phyloP scores from a whole-genome alignment of 441 rosid species.

The Populus hybrid region DNA sequence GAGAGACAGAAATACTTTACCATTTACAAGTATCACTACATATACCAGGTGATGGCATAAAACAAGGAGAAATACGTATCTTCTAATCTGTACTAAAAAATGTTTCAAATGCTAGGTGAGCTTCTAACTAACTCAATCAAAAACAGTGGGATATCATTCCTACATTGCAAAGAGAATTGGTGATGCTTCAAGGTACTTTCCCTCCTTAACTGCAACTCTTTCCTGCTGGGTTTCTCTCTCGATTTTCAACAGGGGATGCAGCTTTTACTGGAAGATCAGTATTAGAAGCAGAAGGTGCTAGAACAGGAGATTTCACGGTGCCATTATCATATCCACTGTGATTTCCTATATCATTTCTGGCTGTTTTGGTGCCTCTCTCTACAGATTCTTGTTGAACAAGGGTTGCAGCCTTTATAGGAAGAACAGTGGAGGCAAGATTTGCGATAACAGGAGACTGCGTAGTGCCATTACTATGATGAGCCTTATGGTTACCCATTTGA shows the following conservation, averaged over 20 bases:
- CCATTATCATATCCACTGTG: neutral
- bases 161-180: neutral
- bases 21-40: neutral
- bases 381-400: neutral
- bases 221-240: neutral
- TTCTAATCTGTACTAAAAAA: neutral
- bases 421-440: neutral
- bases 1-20: neutral
- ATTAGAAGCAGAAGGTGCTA: neutral
- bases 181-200: too few species aligned
- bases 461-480: neutral
- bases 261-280: neutral
- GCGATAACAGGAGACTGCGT: neutral
- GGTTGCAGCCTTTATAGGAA: neutral
- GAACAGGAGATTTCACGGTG: neutral
- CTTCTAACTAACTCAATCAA: too few species aligned
- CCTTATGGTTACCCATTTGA: neutral
- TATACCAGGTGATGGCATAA: neutral
- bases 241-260: neutral
- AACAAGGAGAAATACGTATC: neutral
- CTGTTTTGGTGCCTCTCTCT: neutral
- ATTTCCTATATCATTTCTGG: neutral
- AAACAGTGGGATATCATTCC: neutral
- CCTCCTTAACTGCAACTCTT: neutral
- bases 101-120: neutral